phyloP scores from a whole-genome alignment of 2,329 filamentous ascomycete species.

The Erysiphe neolycopersici region DNA sequence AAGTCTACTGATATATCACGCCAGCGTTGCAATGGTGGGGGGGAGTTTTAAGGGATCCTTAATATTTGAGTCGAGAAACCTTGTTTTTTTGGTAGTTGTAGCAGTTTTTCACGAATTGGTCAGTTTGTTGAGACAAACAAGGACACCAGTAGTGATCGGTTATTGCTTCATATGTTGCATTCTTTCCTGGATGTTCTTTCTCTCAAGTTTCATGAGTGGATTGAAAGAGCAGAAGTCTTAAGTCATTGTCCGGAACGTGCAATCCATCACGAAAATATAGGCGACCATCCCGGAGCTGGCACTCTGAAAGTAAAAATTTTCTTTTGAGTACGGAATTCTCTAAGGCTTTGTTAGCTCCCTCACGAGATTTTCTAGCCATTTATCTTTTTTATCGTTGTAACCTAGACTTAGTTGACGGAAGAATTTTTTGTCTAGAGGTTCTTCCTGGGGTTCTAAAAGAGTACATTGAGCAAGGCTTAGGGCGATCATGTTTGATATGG shows the following conservation, averaged over 20 bases:
- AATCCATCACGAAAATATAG: neutral
- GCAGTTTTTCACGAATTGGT: neutral
- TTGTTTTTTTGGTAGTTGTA: neutral
- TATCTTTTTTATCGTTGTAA: neutral
- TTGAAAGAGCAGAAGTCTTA: neutral
- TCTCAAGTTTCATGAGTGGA: neutral
- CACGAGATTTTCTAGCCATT: neutral
- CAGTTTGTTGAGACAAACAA: neutral
- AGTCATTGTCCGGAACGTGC: neutral
- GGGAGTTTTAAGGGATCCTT: neutral
- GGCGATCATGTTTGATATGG: too few species aligned
- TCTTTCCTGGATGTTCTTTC: neutral
- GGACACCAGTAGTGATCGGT: neutral
- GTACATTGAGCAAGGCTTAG: too few species aligned
- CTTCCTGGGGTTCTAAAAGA: neutral
- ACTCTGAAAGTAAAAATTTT: neutral
- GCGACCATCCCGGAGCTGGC: neutral
- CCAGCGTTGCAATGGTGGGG: neutral
- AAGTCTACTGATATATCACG: conserved; percentile 1
- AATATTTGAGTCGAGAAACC: neutral
- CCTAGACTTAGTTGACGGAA: neutral
- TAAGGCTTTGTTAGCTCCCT: neutral
- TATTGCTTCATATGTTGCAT: neutral
- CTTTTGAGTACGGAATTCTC: neutral
- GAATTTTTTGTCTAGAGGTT: neutral